These are phyloP conservation scores for Venturia pyrina DNA, from an alignment of 2,329 filamentous ascomycete species.

Conservation along the genomic window DNA sequence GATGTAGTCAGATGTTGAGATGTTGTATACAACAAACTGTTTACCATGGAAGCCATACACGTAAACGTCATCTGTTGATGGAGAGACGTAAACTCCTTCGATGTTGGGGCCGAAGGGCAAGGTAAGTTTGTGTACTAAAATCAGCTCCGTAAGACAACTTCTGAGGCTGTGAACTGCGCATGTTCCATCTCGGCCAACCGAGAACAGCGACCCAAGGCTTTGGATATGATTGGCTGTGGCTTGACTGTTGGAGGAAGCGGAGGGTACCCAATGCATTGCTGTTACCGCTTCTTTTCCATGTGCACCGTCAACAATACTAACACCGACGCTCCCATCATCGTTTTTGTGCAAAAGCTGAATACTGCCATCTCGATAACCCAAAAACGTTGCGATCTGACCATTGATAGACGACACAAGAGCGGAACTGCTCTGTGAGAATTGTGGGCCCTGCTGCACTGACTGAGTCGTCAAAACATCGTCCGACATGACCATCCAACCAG, in stretches of 20 bases:
- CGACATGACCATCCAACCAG: not conserved
- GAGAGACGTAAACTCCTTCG: slow-evolving; percentile 57
- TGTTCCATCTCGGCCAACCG: slow-evolving; percentile 66
- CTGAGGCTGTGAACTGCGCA: slow-evolving; percentile 51
- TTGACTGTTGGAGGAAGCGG: slow-evolving; percentile 25
- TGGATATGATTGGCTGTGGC: not conserved
- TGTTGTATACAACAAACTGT: slow-evolving; percentile 74
- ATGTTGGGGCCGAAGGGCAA: slow-evolving; percentile 67
- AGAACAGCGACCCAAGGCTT: slow-evolving; percentile 45
- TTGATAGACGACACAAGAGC: slow-evolving; percentile 1
- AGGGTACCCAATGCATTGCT: slow-evolving; percentile 37
- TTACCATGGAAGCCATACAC: slow-evolving; percentile 75
- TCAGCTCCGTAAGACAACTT: slow-evolving; percentile 17
- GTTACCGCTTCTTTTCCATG: slow-evolving; percentile 59
- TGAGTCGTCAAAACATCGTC: not conserved
- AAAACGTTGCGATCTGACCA: not conserved
- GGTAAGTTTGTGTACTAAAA: slow-evolving; percentile 55
- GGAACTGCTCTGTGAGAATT: not conserved
- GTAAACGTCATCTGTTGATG: slow-evolving; percentile 45
- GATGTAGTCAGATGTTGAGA: slow-evolving; percentile 58
- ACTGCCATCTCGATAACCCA: slow-evolving; percentile 10
- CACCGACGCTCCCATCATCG: not conserved
- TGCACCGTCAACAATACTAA: not conserved
- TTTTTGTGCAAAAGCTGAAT: not conserved
- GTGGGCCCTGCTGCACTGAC: not conserved